Evolutionary conservation across 2,329 filamentous ascomycete species (phyloP).

Genomic region (Fusarium sp.): DNA sequence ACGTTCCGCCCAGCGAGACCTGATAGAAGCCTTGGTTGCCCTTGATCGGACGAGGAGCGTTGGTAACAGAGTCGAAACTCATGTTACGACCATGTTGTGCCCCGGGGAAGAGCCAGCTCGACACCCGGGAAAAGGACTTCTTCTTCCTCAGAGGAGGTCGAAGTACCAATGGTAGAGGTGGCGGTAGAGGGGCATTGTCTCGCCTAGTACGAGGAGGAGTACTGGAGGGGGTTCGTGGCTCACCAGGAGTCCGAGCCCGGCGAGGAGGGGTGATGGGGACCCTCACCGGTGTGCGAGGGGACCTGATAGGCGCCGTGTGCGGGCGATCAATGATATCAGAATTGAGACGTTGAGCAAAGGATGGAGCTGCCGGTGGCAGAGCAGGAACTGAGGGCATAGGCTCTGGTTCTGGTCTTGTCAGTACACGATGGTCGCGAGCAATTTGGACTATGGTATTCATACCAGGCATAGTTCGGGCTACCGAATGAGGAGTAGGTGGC

Average conservation of each 20-base stretch:
- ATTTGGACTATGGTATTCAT: conserved; percentile 34
- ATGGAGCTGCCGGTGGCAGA: conserved; percentile 66
- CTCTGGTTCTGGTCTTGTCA: conserved; percentile 55
- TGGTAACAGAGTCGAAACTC: conserved; percentile 64
- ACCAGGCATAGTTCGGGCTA: conserved; percentile 49
- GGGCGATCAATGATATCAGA: conserved; percentile 55
- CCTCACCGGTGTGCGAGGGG: conserved; percentile 50
- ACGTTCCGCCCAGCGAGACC: conserved; percentile 53
- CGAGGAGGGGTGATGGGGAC: conserved; percentile 45
- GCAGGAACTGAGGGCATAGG: conserved; percentile 68
- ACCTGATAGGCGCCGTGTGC: conserved; percentile 50
- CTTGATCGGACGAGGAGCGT: conserved; percentile 63
- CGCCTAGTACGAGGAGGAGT: conserved; percentile 41
- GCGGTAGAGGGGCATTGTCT: conserved; percentile 58
- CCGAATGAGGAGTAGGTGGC: conserved; percentile 62
- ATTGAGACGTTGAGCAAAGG: conserved; percentile 67
- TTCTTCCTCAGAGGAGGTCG: conserved; percentile 72
- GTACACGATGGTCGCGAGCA: conserved; percentile 18
- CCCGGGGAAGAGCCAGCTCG: conserved; percentile 66
- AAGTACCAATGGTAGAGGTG: conserved; percentile 67
- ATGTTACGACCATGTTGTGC: conserved; percentile 53
- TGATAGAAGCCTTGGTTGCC: conserved; percentile 68
- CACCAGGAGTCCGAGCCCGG: conserved; percentile 47
- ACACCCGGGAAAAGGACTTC: conserved; percentile 73
- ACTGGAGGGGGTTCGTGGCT: conserved; percentile 45